Percentiles rank a stretch among this genome's conserved stretches.
phyloP scores from a whole-genome alignment of 106 monocot genomes.

The Dioscorea zingiberensis region DNA sequence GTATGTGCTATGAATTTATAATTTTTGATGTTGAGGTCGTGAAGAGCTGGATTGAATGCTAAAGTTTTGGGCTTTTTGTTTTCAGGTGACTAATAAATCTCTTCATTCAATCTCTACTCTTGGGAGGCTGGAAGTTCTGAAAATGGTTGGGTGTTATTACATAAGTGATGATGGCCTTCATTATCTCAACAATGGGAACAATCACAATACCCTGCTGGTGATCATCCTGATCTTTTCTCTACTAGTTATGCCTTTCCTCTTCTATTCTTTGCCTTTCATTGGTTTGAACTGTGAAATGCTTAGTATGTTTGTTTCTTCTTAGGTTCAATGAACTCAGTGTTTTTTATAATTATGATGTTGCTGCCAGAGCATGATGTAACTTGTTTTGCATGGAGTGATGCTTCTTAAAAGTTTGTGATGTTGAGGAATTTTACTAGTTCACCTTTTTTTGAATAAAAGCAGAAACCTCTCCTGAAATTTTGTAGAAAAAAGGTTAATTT shows the following conservation, averaged over 20 bases:
- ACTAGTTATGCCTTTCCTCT: not conserved
- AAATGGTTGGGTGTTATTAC: slow-evolving; percentile 54
- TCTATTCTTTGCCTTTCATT: not conserved
- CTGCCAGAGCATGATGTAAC: not conserved
- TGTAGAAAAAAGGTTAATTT: not conserved
- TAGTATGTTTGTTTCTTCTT: not conserved
- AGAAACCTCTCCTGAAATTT: no score
- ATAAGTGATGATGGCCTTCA: slow-evolving; percentile 64
- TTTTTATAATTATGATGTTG: not conserved
- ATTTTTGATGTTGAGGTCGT: not conserved
- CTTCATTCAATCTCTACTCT: slow-evolving; percentile 61
- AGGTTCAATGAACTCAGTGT: not conserved
- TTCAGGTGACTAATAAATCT: slow-evolving; percentile 69
- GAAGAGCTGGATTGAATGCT: no score
- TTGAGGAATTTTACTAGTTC: not conserved
- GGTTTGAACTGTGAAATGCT: not conserved
- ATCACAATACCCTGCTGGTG: slow-evolving; percentile 45
- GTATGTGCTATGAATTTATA: not conserved
- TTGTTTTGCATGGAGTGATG: not conserved
- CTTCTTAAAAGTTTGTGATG: not conserved
- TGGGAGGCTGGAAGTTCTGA: slow-evolving; percentile 55
- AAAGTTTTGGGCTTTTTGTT: not conserved
- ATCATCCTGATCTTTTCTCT: not conserved
- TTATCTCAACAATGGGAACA: slow-evolving; percentile 48
- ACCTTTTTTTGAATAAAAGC: no score